Evolutionary conservation across 1,284 basidiomycete species (phyloP).

Genomic region (Leccinum ponderosum): DNA sequence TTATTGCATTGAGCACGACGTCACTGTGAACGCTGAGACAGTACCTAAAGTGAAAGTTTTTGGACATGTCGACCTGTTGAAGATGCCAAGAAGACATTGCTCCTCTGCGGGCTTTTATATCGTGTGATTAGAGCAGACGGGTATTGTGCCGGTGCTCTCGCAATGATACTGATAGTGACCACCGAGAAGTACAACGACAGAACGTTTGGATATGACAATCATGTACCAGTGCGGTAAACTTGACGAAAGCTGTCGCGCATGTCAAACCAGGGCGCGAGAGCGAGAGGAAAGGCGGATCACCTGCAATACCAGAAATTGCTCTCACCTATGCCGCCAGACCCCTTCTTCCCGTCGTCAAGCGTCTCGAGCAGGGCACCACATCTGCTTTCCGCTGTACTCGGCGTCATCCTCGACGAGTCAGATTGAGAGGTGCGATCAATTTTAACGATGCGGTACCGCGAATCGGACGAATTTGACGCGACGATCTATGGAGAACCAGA

Average conservation of each 20-base stretch:
- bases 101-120: slow-evolving; percentile 85
- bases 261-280: neutral
- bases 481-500: slow-evolving; percentile 80
- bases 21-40: slow-evolving; percentile 4
- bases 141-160: slow-evolving; percentile 86
- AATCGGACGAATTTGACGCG: slow-evolving; percentile 82
- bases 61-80: slow-evolving; percentile 98
- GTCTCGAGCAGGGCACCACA: slow-evolving; percentile 88
- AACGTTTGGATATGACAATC: slow-evolving; percentile 86
- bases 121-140: slow-evolving; percentile 71
- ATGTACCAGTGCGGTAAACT: slow-evolving; percentile 92
- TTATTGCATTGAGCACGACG: slow-evolving; percentile 5
- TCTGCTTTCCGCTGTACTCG: slow-evolving; percentile 86
- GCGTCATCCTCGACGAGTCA: slow-evolving; percentile 84
- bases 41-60: slow-evolving; percentile 99
- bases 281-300: slow-evolving; percentile 36
- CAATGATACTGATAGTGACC: slow-evolving; percentile 98
- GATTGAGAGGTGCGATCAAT: slow-evolving; percentile 83
- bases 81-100: slow-evolving; percentile 84
- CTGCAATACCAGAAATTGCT: slow-evolving; percentile 78
- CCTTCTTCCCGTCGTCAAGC: slow-evolving; percentile 92
- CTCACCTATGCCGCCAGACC: slow-evolving; percentile 84
- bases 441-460: slow-evolving; percentile 87
- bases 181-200: slow-evolving; percentile 91
- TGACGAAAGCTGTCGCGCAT: slow-evolving; percentile 65